Evolutionary conservation across 306 rosid species (phyloP).

Genomic region (Corylus heterophylla): DNA sequence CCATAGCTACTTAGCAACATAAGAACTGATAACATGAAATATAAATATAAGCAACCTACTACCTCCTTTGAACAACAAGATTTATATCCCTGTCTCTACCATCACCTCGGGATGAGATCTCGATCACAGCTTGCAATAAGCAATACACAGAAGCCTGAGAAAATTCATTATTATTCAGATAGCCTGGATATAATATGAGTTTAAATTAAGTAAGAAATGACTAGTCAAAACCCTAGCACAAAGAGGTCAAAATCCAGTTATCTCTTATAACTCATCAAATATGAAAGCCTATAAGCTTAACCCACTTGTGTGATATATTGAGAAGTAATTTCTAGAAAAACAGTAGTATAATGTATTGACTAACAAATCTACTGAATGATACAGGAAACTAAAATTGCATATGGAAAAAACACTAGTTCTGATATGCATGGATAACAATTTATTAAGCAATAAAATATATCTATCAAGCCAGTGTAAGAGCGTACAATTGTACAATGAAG

Average conservation of each 20-base stretch:
- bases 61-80: constrained; percentile 84
- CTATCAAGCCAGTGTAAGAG: background rate
- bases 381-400: background rate
- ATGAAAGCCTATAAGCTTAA: background rate
- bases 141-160: constrained; percentile 89
- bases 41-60: constrained; percentile 27
- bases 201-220: background rate
- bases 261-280: background rate
- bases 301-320: background rate
- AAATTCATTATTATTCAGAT: constrained; percentile 23
- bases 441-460: background rate
- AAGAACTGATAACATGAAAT: constrained; percentile 22
- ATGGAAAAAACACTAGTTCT: background rate
- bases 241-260: background rate
- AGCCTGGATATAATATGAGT: background rate
- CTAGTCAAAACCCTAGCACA: background rate
- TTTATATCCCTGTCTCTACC: constrained; percentile 72
- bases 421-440: background rate
- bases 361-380: background rate
- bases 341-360: background rate
- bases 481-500: background rate
- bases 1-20: constrained; percentile 18
- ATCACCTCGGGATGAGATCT: constrained; percentile 74
- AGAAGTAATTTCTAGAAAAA: background rate
- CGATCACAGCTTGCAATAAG: constrained; percentile 85